Evolutionary conservation across 2,329 filamentous ascomycete genomes (phyloP).

Genomic region (Calonectria naviculata): DNA sequence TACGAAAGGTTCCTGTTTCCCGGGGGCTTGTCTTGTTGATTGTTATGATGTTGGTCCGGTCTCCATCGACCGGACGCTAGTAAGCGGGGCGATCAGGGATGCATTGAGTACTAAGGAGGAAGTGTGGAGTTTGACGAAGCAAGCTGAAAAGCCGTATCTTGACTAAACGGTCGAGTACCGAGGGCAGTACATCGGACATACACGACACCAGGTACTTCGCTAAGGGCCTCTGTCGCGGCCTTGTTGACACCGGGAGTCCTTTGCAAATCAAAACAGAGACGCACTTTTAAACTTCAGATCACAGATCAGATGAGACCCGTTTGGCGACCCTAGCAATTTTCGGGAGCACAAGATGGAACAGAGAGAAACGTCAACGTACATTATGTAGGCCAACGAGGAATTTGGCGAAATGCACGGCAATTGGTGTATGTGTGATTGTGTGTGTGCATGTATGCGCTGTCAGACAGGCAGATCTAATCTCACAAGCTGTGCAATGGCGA

Average conservation of each 20-base stretch:
- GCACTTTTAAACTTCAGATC: background rate
- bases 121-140: constrained; percentile 37
- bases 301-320: constrained; percentile 11
- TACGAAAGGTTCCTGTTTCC: constrained; percentile 4
- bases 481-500: constrained; percentile 35
- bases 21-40: constrained; percentile 21
- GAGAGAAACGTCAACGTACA: background rate
- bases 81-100: constrained; percentile 28
- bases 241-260: constrained; percentile 9
- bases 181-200: constrained; percentile 12
- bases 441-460: constrained; percentile 13
- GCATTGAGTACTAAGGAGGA: constrained; percentile 31
- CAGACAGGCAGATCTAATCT: constrained; percentile 41
- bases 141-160: constrained; percentile 34
- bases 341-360: background rate
- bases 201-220: background rate
- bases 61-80: constrained; percentile 20
- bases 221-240: background rate
- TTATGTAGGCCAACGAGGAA: background rate
- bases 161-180: constrained; percentile 10
- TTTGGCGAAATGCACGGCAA: background rate
- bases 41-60: constrained; percentile 27
- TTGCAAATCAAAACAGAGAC: constrained; percentile 13
- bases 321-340: background rate
- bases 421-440: background rate